Base-by-base conservation (phyloP, 768 basidiomycete genomes). In the Auriscalpium orientale region DNA sequence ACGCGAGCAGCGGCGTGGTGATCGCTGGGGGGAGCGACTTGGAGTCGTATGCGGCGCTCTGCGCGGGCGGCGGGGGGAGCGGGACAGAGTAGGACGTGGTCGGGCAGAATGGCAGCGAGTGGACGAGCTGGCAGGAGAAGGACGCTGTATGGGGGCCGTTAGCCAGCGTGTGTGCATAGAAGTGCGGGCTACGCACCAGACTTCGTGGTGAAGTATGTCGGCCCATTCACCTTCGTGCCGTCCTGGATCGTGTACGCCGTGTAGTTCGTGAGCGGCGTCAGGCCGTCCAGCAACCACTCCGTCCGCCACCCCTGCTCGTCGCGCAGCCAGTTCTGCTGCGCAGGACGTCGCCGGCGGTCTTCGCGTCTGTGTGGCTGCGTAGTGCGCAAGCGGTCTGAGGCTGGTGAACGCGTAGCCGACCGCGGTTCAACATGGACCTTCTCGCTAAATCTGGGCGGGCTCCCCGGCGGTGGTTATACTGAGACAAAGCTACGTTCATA, bases 61-160 rank as follows among this genome's bases (percentile, higher is more conserved):
- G 70, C 9, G 68, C 53, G 11, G 78, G 74, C 0, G 80, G 80
- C 1, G 75, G 68, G 0, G 82, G 78, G 16, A 92, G 70, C 0
- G 91, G 89, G 3, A 87, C 77, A 3, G 88, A 74, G 61, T 88
- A 92, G 0, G 85, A 74, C 10, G 83, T 76, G 3, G 74, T 66
- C 2, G 91, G 91, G 62, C 90, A 95, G 66, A 78, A 92, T 0
- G 87, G 83, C 22, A 93, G 77, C 13, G 79, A 81, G 58, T 84
- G 78, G 1, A 87, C 81, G 13, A 92, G 74, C 1, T 82, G 80
- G 65, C 89, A 94, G 4, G 77, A 65, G 65, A 91, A 90, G 1
- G 78, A 73, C 3, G 80, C 89, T 85, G 57, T 12, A 52, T 3
- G 38, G 9, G 11, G 7, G 0, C 69, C 80, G 54, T 65, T 16